phyloP scores from a whole-genome alignment of 192 early-diverging fungal genomes.

The Coemansia brasiliensis region DNA sequence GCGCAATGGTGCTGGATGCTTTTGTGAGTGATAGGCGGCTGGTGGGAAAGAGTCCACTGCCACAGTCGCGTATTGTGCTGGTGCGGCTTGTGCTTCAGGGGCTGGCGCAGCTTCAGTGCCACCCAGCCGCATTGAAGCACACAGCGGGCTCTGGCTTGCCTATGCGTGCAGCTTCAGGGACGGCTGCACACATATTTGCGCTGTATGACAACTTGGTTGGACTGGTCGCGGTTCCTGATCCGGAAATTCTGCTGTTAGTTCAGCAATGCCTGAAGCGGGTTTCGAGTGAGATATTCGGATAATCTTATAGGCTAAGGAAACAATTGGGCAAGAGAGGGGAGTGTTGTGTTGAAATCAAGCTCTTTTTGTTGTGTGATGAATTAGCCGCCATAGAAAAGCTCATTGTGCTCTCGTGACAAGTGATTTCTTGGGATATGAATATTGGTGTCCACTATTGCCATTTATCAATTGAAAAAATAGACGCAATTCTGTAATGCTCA shows the following conservation, averaged over 20 bases:
- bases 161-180: slow-evolving; percentile 1
- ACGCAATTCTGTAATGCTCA: slow-evolving; percentile 3
- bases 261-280: slow-evolving; percentile 34
- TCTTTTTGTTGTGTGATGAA: background rate
- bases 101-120: slow-evolving; percentile 31
- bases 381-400: background rate
- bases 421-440: background rate
- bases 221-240: slow-evolving; percentile 22
- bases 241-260: slow-evolving; percentile 10
- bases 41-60: slow-evolving; percentile 34
- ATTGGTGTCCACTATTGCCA: background rate
- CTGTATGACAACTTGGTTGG: slow-evolving; percentile 30
- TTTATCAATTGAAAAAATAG: background rate
- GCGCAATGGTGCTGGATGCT: slow-evolving; percentile 17
- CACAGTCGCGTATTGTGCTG: slow-evolving; percentile 19
- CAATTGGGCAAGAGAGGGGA: background rate
- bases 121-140: slow-evolving; percentile 9
- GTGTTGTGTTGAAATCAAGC: background rate
- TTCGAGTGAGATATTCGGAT: slow-evolving; percentile 23
- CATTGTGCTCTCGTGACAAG: slow-evolving; percentile 1
- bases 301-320: slow-evolving; percentile 2
- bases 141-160: background rate
- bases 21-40: slow-evolving; percentile 29
- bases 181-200: slow-evolving; percentile 29
- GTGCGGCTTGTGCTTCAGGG: slow-evolving; percentile 28